A percentile compares a stretch with the other conserved stretches of the same genome.
These are phyloP conservation scores for Eragrostis tef DNA, from an alignment of 202 grass and related monocot genomes.

Conservation along the genomic window DNA sequence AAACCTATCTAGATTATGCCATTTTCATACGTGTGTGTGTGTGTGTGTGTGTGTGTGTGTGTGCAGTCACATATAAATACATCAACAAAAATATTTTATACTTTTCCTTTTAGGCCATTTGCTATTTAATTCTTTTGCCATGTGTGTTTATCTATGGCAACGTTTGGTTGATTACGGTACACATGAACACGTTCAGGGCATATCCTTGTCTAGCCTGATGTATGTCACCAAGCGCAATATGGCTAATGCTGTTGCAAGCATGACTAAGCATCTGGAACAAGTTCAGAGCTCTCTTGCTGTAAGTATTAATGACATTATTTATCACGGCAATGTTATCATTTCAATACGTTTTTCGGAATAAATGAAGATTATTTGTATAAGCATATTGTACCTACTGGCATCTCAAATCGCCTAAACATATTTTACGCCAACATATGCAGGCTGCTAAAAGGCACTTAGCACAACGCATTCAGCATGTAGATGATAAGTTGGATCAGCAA, in stretches of 20 bases:
- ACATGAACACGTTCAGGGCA: conserved; percentile 53
- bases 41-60: too few species aligned
- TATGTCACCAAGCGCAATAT: conserved; percentile 84
- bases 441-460: conserved; percentile 75
- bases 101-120: neutral
- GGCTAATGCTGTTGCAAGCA: conserved; percentile 72
- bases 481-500: conserved; percentile 86
- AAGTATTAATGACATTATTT: conserved; percentile 43
- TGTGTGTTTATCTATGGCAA: neutral
- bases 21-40: neutral
- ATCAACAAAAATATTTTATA: neutral
- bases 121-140: neutral
- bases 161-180: neutral
- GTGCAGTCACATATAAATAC: neutral
- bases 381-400: neutral
- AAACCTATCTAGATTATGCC: neutral
- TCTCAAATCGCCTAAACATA: neutral
- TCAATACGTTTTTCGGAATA: neutral
- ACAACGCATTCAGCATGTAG: conserved; percentile 77
- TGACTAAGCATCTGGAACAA: conserved; percentile 84
- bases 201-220: conserved; percentile 79
- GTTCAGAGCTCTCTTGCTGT: conserved; percentile 79
- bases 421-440: conserved; percentile 40
- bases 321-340: conserved; percentile 2
- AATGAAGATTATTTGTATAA: conserved; percentile 6